Base-by-base conservation (phyloP, 2,329 filamentous ascomycete species). In the Zalaria sp. region DNA sequence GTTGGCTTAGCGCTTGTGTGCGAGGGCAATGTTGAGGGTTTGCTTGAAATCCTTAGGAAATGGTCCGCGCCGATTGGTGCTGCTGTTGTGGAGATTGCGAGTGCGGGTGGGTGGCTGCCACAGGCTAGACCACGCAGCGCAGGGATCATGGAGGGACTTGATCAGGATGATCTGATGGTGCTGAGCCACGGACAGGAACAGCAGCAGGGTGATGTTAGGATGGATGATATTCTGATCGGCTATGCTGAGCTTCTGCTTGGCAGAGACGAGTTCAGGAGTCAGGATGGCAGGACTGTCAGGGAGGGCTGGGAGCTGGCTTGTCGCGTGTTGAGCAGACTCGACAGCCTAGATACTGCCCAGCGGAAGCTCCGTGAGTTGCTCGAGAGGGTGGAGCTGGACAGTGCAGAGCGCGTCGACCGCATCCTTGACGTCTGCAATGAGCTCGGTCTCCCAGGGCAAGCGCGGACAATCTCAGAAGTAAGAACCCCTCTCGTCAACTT, bases 221-320 rank as follows among this genome's bases (percentile, higher is more conserved):
- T 89, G 56, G 87, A 95, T 57, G 79, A 82, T 29, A 77, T 89
- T 3, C 68, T 95, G 5, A 72, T 80, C 5, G 66, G 76, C 38
- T 96, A 94, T 58, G 83, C 89, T 0, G 71, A 79, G 25, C 58
- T 89, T 18, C 69, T 81, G 2, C 55, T 63, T 4, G 43, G 51
- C 9, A 64, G 72, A 41, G 64, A 69, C 25, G 56, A 77, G 37
- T 42, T 59, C 32, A 46, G 43, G 5, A 53, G 50, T 44, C 41
- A 43, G 25, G 53, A 62, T 43, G 55, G 53, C 2, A 57, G 56
- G 34, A 50, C 47, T 18, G 51, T 52, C 5, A 39, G 46, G 11
- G 53, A 88, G 51, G 88, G 89, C 5, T 96, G 89, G 89, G 86
- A 95, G 63, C 65, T 95, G 55, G 83, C 87, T 0, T 78, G 95